Evolutionary conservation across 2,329 filamentous ascomycete species (phyloP).

Genomic region (Podosphaera aphanis): DNA sequence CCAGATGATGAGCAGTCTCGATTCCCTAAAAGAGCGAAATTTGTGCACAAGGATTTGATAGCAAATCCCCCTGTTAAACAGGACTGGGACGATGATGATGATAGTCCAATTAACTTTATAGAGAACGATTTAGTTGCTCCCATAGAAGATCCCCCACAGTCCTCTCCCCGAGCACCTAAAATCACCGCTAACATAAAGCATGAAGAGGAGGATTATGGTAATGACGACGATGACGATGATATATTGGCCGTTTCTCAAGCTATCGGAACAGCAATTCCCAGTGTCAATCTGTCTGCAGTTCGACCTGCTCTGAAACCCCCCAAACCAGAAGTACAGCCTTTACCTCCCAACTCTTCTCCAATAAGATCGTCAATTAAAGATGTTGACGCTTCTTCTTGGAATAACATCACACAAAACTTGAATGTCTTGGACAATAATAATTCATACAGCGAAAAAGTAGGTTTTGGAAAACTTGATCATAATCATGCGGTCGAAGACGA

Average conservation of each 20-base stretch:
- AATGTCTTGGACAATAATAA: slow-evolving; percentile 63
- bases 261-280: slow-evolving; percentile 42
- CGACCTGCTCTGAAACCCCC: slow-evolving; percentile 53
- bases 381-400: slow-evolving; percentile 72
- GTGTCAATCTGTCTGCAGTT: slow-evolving; percentile 66
- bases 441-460: slow-evolving; percentile 35
- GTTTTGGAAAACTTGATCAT: slow-evolving; percentile 59
- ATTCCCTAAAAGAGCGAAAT: slow-evolving; percentile 31
- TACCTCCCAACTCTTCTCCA: slow-evolving; percentile 58
- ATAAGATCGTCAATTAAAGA: slow-evolving; percentile 29
- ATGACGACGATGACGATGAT: slow-evolving; percentile 32
- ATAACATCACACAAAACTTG: slow-evolving; percentile 60
- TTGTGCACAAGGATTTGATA: slow-evolving; percentile 24
- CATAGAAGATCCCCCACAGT: slow-evolving; percentile 73
- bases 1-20: slow-evolving; percentile 31
- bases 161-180: slow-evolving; percentile 51
- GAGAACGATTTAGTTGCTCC: slow-evolving; percentile 33
- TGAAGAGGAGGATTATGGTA: slow-evolving; percentile 31
- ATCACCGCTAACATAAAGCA: slow-evolving; percentile 35
- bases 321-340: slow-evolving; percentile 42
- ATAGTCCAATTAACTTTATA: slow-evolving; percentile 17
- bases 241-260: slow-evolving; percentile 71
- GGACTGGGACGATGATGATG: slow-evolving; percentile 30
- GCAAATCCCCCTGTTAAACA: slow-evolving; percentile 23
- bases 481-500: slow-evolving; percentile 82